phyloP scores from a whole-genome alignment of 2,329 filamentous ascomycete genomes.

The Fusarium chuoi region DNA sequence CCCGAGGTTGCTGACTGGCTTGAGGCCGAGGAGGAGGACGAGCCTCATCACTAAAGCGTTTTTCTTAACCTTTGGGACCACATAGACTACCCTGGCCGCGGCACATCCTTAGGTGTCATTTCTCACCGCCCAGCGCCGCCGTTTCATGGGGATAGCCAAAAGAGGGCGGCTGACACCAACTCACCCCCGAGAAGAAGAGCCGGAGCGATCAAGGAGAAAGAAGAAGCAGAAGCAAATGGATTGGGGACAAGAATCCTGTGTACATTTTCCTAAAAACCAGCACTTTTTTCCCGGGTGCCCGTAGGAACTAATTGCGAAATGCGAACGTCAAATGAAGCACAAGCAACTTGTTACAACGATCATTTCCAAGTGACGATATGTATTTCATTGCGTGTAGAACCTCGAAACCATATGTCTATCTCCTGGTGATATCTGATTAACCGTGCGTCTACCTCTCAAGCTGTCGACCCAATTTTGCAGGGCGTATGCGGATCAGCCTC shows the following conservation, averaged over 20 bases:
- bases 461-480: background rate
- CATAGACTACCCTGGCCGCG: constrained; percentile 14
- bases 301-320: constrained; percentile 48
- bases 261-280: constrained; percentile 52
- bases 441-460: background rate
- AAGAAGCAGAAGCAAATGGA: constrained; percentile 35
- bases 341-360: constrained; percentile 21
- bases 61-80: constrained; percentile 6
- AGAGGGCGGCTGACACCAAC: constrained; percentile 29
- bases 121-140: constrained; percentile 23
- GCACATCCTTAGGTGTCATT: constrained; percentile 6
- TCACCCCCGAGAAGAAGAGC: constrained; percentile 13
- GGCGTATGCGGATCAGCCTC: background rate
- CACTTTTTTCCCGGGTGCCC: constrained; percentile 42
- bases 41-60: constrained; percentile 61
- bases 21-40: constrained; percentile 77
- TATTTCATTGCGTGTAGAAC: background rate
- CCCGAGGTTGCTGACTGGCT: constrained; percentile 78
- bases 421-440: background rate
- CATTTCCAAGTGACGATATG: background rate
- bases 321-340: constrained; percentile 45
- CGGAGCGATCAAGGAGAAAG: constrained; percentile 4
- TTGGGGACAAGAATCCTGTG: constrained; percentile 48
- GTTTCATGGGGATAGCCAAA: constrained; percentile 21
- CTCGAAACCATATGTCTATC: background rate